Evolutionary conservation across 306 rosid species (phyloP).

Genomic region (Lathyrus oleraceus): DNA sequence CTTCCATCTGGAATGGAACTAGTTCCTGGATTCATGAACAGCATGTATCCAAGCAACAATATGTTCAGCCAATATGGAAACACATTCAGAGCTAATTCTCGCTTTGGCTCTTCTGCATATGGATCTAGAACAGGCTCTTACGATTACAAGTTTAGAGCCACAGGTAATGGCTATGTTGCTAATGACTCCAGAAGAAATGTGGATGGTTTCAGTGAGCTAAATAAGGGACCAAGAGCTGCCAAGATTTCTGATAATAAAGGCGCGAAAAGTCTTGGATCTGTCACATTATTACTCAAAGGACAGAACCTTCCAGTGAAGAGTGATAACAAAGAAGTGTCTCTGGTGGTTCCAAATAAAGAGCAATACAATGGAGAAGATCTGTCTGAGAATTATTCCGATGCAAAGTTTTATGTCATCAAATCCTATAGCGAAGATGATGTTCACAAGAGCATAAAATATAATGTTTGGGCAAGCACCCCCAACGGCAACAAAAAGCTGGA

Average conservation of each 20-base stretch:
- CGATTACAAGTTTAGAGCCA: constrained; percentile 24
- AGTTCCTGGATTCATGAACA: constrained; percentile 41
- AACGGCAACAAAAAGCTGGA: constrained; percentile 56
- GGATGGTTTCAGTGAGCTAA: constrained; percentile 48
- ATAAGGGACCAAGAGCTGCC: constrained; percentile 55
- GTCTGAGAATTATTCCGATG: constrained; percentile 44
- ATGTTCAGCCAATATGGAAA: constrained; percentile 46
- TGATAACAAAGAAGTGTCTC: constrained; percentile 35
- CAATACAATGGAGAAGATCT: constrained; percentile 43
- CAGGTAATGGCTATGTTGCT: constrained; percentile 26
- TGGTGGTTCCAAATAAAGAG: constrained; percentile 37
- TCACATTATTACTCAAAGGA: constrained; percentile 44
- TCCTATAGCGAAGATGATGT: constrained; percentile 62
- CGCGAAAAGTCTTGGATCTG: constrained; percentile 33
- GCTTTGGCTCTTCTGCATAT: constrained; percentile 46
- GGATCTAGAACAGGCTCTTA: constrained; percentile 37
- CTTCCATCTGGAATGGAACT: constrained; percentile 41
- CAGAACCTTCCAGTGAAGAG: constrained; percentile 41
- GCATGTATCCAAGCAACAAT: constrained; percentile 40
- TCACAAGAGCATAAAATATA: constrained; percentile 59
- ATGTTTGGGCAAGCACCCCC: constrained; percentile 60
- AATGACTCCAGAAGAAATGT: constrained; percentile 31
- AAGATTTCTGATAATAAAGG: constrained; percentile 35
- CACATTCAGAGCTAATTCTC: constrained; percentile 37
- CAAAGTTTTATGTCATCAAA: constrained; percentile 52